phyloP scores from a whole-genome alignment of 345 rosid genomes.

The Rubroshorea leprosula region DNA sequence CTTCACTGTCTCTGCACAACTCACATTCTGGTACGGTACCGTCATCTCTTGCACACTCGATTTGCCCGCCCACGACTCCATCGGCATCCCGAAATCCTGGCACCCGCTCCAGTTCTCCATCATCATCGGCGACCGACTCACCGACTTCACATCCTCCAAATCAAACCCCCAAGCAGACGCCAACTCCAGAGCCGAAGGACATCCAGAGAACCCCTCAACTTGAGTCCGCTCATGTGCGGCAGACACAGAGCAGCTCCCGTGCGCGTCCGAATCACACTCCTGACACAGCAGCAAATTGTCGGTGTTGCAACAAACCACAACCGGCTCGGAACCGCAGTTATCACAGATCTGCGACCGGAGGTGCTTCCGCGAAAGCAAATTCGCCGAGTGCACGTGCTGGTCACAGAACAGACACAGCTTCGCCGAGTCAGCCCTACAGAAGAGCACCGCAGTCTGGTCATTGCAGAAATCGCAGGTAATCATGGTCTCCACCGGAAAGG shows the following conservation, averaged over 20 bases:
- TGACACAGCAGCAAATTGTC: slow-evolving; percentile 58
- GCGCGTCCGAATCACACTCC: slow-evolving; percentile 70
- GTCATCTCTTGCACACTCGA: slow-evolving; percentile 41
- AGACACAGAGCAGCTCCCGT: slow-evolving; percentile 60
- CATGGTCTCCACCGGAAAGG: slow-evolving; percentile 14
- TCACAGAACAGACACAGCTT: slow-evolving; percentile 86
- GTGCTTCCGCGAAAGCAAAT: slow-evolving; percentile 70
- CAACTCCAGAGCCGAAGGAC: slow-evolving; percentile 57
- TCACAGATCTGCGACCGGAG: slow-evolving; percentile 94
- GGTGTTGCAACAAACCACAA: slow-evolving; percentile 50
- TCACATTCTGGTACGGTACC: slow-evolving; percentile 38
- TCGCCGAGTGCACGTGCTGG: slow-evolving; percentile 90
- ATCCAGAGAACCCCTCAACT: slow-evolving; percentile 63
- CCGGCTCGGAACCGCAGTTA: slow-evolving; percentile 59
- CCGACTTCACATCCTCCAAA: slow-evolving; percentile 29
- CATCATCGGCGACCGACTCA: slow-evolving; percentile 14
- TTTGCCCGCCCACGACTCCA: slow-evolving; percentile 42
- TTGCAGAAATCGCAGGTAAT: slow-evolving; percentile 76
- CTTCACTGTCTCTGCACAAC: slow-evolving; percentile 18
- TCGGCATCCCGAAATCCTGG: slow-evolving; percentile 29
- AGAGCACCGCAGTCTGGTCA: slow-evolving; percentile 58
- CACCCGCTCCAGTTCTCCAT: slow-evolving; percentile 17
- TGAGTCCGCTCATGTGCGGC: slow-evolving; percentile 55
- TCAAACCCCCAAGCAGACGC: slow-evolving; percentile 58
- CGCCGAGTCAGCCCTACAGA: slow-evolving; percentile 85